Evolutionary conservation across 176 grass and related monocot species (phyloP).

Genomic region (Rhynchospora breviuscula): DNA sequence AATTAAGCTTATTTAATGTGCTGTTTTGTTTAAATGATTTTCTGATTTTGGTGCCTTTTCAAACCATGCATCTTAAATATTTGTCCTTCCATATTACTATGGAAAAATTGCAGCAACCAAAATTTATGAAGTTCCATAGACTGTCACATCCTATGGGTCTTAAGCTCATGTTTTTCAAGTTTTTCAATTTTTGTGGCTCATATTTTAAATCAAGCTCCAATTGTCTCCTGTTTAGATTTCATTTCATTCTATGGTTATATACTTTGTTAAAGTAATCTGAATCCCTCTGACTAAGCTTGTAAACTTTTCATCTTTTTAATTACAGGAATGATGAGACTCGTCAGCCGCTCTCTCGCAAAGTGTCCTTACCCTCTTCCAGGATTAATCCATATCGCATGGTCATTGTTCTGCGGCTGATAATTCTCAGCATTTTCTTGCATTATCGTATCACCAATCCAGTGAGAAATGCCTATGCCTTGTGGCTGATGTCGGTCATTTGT

Average conservation of each 20-base stretch:
- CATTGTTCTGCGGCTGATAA: conserved; percentile 77
- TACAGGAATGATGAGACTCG: conserved; percentile 96
- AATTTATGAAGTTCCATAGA: neutral
- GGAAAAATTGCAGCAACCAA: neutral
- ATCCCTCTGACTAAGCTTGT: neutral
- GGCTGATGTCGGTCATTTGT: conserved; percentile 94
- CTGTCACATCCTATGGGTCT: neutral
- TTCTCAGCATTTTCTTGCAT: conserved; percentile 88
- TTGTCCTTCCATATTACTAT: neutral
- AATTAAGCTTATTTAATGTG: neutral
- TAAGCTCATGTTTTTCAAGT: neutral
- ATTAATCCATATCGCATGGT: conserved; percentile 99
- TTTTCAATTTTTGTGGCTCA: neutral
- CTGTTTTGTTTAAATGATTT: neutral
- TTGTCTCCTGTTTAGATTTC: neutral
- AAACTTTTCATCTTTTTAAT: conserved; percentile 18
- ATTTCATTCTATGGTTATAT: neutral
- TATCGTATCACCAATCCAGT: conserved; percentile 98
- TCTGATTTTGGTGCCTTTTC: neutral
- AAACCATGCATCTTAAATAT: neutral
- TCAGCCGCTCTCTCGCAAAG: conserved; percentile 93
- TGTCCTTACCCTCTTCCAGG: conserved; percentile 82
- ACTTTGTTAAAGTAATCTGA: neutral
- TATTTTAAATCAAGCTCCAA: neutral
- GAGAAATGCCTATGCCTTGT: conserved; percentile 62